phyloP scores from a whole-genome alignment of 495 filamentous ascomycete species.

The Penicillium dipodomyicola region DNA sequence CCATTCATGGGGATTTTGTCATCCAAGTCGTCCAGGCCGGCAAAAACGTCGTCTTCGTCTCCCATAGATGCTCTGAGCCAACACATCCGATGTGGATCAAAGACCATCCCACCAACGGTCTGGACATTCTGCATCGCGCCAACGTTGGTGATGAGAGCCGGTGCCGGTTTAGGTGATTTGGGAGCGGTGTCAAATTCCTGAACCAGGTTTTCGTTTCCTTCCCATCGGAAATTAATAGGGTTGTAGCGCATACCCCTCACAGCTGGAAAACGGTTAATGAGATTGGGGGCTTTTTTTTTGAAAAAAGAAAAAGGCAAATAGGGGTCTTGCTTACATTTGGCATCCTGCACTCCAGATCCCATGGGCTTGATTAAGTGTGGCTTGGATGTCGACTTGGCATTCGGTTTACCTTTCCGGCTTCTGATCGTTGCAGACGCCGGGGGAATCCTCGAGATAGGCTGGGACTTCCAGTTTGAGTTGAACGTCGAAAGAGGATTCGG shows the following conservation, averaged over 20 bases:
- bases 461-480: conserved; percentile 77
- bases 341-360: conserved; percentile 56
- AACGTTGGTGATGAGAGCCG: conserved; percentile 91
- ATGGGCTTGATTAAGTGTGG: conserved; percentile 72
- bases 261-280: conserved; percentile 45
- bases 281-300: no score
- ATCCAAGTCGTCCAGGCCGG: conserved; percentile 66
- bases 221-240: conserved; percentile 78
- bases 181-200: conserved; percentile 65
- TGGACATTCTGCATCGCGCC: conserved; percentile 72
- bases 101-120: conserved; percentile 93
- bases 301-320: no score
- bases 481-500: conserved; percentile 59
- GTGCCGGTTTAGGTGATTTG: conserved; percentile 64
- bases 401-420: conserved; percentile 57
- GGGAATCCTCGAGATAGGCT: conserved; percentile 58
- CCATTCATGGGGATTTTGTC: conserved; percentile 44
- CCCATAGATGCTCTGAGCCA: conserved; percentile 69
- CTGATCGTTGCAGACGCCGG: conserved; percentile 37
- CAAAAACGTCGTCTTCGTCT: conserved; percentile 73
- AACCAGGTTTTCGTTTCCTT: conserved; percentile 88
- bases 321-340: conserved; percentile 58
- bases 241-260: conserved; percentile 97
- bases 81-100: conserved; percentile 93
- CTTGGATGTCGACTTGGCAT: conserved; percentile 52